Percentiles rank a stretch among this genome's conserved stretches.
Evolutionary conservation across 495 filamentous ascomycete species (phyloP).

Genomic region (Collariella sp.): DNA sequence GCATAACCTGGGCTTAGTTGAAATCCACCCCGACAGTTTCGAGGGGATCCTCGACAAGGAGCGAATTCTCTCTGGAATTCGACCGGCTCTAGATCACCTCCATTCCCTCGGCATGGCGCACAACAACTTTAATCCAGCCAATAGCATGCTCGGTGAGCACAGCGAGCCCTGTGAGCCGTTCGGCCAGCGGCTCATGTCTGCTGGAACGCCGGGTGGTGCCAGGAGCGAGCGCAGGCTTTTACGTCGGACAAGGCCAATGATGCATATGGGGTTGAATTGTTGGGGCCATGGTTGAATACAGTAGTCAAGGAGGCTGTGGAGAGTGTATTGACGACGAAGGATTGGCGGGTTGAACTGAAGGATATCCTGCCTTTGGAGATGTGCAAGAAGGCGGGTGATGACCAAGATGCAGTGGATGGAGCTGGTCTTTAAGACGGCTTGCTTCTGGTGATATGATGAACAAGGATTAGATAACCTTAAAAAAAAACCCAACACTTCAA

Average conservation of each 20-base stretch:
- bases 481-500: too few relatives aligned
- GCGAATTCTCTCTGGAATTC: constrained; percentile 25
- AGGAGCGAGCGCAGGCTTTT: neutral
- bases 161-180: constrained; percentile 15
- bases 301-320: neutral
- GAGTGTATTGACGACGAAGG: neutral
- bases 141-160: constrained; percentile 29
- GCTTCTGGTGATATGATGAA: too few relatives aligned
- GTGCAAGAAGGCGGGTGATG: neutral
- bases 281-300: neutral
- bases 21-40: constrained; percentile 5
- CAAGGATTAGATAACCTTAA: too few relatives aligned
- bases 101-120: constrained; percentile 34
- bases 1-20: constrained; percentile 13
- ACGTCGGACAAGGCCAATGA: neutral
- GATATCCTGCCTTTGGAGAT: neutral
- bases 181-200: neutral
- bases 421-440: too few relatives aligned
- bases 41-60: constrained; percentile 12
- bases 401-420: too few relatives aligned
- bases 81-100: constrained; percentile 26
- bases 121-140: constrained; percentile 33
- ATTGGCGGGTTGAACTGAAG: neutral
- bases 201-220: neutral
- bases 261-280: neutral